These are phyloP conservation scores for Trichoderma simmonsii DNA, from an alignment of 2,329 filamentous ascomycete genomes.

Conservation along the genomic window DNA sequence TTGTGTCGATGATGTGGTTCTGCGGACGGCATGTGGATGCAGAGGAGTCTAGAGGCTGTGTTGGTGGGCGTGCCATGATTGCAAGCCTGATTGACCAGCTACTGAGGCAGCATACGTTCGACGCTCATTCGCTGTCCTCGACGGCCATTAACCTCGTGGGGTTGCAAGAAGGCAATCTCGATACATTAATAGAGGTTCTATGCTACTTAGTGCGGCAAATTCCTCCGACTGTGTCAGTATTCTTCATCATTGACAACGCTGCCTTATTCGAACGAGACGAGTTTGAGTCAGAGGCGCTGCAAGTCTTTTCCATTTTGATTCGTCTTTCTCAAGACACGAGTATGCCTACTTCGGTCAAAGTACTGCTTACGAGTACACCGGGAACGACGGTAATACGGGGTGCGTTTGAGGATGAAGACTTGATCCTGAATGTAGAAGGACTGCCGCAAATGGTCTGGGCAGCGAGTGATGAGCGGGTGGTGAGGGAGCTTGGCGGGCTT, in stretches of 20 bases:
- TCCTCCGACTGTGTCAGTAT: not conserved
- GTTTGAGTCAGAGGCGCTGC: not conserved
- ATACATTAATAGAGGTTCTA: not conserved
- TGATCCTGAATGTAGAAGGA: conserved; percentile 21
- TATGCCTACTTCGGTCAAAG: conserved; percentile 16
- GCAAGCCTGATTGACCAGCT: conserved; percentile 18
- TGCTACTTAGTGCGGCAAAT: not conserved
- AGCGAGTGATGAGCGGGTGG: conserved; percentile 2
- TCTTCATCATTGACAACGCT: not conserved
- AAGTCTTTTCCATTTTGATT: not conserved
- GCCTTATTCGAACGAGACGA: not conserved
- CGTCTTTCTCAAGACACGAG: not conserved
- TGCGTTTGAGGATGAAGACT: conserved; percentile 19
- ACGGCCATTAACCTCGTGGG: not conserved
- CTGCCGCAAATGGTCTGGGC: conserved; percentile 18
- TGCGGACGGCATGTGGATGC: not conserved
- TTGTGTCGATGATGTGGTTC: not conserved
- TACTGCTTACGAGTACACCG: conserved; percentile 22
- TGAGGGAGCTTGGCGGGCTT: not conserved
- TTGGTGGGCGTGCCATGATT: conserved; percentile 16
- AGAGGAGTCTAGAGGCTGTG: not conserved
- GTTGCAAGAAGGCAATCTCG: not conserved
- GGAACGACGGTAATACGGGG: conserved; percentile 3
- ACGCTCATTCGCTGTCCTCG: not conserved
- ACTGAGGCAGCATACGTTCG: conserved; percentile 15